Evolutionary conservation across 2,329 filamentous ascomycete species (phyloP), one percentile per base, ranked within the genome.

Genomic region (Cordyceps cateniannulata): DNA sequence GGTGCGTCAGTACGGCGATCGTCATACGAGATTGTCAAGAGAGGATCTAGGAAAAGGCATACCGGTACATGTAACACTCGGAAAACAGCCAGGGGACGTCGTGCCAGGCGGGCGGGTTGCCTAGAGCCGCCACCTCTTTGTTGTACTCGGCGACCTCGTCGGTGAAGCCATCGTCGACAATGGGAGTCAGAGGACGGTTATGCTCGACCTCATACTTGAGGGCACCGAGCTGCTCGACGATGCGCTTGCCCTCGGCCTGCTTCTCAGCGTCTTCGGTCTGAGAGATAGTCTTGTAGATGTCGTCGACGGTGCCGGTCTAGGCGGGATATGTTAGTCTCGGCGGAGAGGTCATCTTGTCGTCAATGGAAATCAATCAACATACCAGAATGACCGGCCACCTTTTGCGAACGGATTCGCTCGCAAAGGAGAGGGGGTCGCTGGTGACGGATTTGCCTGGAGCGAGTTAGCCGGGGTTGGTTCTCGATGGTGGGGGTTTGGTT

Each of bases 161-260:
- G 12, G 85, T 73, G 65, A 84, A 79, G 60, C 90, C 90, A 71
- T 96, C 93, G 66, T 96, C 89, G 16, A 78, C 75, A 22, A 96
- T 80, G 2, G 89, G 90, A 0, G 88, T 91, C 65, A 98, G 75
- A 64, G 84, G 79, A 48, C 92, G 85, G 73, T 97, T 87, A 71
- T 99, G 95, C 72, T 96, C 90, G 49, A 98, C 78, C 76, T 98
- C 93, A 76, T 98, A 97, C 77, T 99, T 99, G 68, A 99, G 81
- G 65, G 81, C 84, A 5, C 88, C 88, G 14, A 99, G 81, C 66
- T 89, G 83, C 70, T 89, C 85, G 47, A 96, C 83, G 63, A 99
- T 92, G 67, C 79, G 80, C 79, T 97, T 97, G 69, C 95, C 95
- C 73, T 98, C 95, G 25, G 83, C 83, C 38, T 81, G 75, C 70